Evolutionary conservation across 2,329 filamentous ascomycete genomes (phyloP), one percentile per base, ranked within the genome.

Genomic region (Penicillium sp.): DNA sequence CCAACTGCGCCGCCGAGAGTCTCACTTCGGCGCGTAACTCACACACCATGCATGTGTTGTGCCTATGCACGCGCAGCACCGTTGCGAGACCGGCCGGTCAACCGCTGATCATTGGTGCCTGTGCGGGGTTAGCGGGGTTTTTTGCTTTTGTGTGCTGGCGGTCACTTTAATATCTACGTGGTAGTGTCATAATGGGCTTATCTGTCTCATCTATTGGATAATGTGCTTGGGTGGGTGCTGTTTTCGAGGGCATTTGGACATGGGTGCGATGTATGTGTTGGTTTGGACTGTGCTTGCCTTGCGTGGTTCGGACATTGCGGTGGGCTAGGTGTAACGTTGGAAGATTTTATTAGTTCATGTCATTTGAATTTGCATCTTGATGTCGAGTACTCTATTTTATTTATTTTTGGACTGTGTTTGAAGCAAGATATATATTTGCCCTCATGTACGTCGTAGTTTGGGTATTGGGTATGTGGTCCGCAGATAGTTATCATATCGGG

Each of bases 1-100:
- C 34, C 66, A 47, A 72, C 50, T 16, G 62, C 66, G 7, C 70
- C 69, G 11, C 70, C 70, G 61, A n/a, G 67, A 18, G 67, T 69
- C 10, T 62, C 29, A 29, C 64, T 32, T 67, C 59, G 8, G 61
- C 5, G 11, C 69, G 69, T 13, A 67, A 43, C 58, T 74, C 70
- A 49, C 70, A 66, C 32, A 72, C 39, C 26, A 62, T 62, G 53
- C 60, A 59, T 35, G 56, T 58, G 35, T 58, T 60, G 40, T 59
- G 53, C 26, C 58, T 54, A 6, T 59, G 53, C 3, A 58, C 56
- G 35, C 58, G 53, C 16, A 61, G 38, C 8, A 55, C 59, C 13
- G 60, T 54, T 56, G 55, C 53, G 8, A 65, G 56, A 18, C 61
- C 56, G 9, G 61, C 58, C 2, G 61, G 61, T 5, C 60, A 58